A percentile compares a stretch with the other conserved stretches of the same genome.
phyloP scores from a whole-genome alignment of 2,329 filamentous ascomycete genomes.

The Ceratocystis eucalypticola region DNA sequence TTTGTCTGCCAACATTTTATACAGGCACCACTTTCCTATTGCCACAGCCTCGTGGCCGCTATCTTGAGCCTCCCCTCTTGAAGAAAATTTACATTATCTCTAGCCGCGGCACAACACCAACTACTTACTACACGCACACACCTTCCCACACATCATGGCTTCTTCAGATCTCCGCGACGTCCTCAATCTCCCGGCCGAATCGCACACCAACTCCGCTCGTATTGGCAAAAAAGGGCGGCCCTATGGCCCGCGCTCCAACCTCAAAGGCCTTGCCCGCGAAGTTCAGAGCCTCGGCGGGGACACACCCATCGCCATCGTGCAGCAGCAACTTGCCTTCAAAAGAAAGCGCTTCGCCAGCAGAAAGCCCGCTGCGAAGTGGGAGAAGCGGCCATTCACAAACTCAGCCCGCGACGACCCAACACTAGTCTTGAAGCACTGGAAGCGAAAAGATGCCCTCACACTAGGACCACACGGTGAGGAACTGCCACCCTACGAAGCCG shows the following conservation, averaged over 20 bases:
- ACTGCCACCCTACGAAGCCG: conserved; percentile 25
- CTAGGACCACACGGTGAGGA: conserved; percentile 20
- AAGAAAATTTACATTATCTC: conserved; percentile 7
- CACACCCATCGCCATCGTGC: conserved; percentile 53
- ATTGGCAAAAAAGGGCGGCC: conserved; percentile 65
- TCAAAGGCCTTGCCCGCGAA: conserved; percentile 52
- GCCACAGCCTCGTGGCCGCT: neutral
- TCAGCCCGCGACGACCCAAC: conserved; percentile 55
- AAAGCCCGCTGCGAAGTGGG: conserved; percentile 50
- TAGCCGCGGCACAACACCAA: conserved; percentile 7
- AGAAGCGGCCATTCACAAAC: conserved; percentile 59
- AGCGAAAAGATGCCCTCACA: conserved; percentile 36
- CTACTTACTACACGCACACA: neutral
- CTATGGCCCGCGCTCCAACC: conserved; percentile 42
- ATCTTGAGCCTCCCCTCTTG: neutral
- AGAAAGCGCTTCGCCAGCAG: conserved; percentile 41
- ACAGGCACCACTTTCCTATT: no score
- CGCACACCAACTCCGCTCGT: conserved; percentile 33
- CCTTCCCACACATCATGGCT: conserved; percentile 38
- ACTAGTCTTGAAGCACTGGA: conserved; percentile 69
- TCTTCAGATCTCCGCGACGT: conserved; percentile 78
- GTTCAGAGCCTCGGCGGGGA: conserved; percentile 53
- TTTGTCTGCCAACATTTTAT: neutral
- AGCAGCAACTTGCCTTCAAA: conserved; percentile 45
- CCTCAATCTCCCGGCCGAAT: conserved; percentile 60